Evolutionary conservation across 257 asterid genomes (phyloP), one percentile per base, ranked within the genome.

Genomic region (Solanum boliviense): DNA sequence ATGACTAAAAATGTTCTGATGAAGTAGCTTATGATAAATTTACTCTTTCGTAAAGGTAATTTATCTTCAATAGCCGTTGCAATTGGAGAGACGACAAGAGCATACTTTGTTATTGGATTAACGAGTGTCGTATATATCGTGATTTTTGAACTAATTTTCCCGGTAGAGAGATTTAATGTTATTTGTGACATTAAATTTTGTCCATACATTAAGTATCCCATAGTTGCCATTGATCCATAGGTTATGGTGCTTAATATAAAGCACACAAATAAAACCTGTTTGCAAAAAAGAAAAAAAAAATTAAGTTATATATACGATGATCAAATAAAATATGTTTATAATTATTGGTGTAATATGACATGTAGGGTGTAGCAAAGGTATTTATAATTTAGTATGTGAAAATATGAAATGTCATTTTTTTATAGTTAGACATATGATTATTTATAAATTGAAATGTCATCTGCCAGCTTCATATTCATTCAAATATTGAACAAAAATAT

Each of bases 151-250:
- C 93, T 88, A 32, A 89, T 16, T 16, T 87, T 87, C 23, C 65
- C 27, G 0, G 58, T 71, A 0, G 97, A 94, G 39, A 93, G 94
- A 87, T 36, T 36, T 83, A 93, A 65, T 15, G 58, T 75, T 23
- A 75, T 34, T 76, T 89, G 90, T 5, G 91, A 91, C 88, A 87
- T 60, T 58, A 91, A 35, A 73, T 86, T 84, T 12, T 91, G 73
- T 15, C 94, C 95, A n/a, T 85, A 94, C 97, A 94, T 94, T 32
- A 89, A 60, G 70, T 91, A 91, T 48, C 95, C 95, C n/a, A 91
- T 16, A 0, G 91, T 35, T 35, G 91, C 93, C 93, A 91, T 93
- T 25, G 93, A 88, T 89, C 92, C 94, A 62, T 94, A 93, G 9
- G 84, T 88, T 1, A 91, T 20, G 16, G 91, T 90, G 89, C 94